Conservation (phyloP, 2,329 filamentous ascomycete genomes). For the Trematosphaeria pertusa region DNA sequence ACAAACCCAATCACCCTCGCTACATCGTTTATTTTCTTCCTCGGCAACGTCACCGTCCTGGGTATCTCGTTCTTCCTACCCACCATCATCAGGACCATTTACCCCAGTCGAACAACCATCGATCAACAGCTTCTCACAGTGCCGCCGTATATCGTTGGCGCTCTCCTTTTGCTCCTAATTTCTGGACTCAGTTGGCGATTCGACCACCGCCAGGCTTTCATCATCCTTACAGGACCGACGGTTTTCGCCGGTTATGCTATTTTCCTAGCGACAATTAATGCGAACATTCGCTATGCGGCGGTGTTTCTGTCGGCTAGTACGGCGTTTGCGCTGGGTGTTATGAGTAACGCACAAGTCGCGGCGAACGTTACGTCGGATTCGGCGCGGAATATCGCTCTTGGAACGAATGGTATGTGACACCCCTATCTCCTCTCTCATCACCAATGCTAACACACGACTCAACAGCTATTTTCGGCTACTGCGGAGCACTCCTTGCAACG, state of each 20-base stretch:
- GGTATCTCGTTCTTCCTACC: slow-evolving; percentile 71
- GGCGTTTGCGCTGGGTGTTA: slow-evolving; percentile 65
- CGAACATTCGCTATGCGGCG: slow-evolving; percentile 66
- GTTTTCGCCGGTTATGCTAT: slow-evolving; percentile 72
- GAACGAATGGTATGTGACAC: slow-evolving; percentile 17
- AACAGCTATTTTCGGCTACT: slow-evolving; percentile 70
- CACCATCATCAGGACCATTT: slow-evolving; percentile 72
- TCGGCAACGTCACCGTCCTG: slow-evolving; percentile 72
- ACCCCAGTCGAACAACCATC: slow-evolving; percentile 61
- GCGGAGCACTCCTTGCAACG: slow-evolving; percentile 69
- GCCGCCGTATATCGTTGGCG: slow-evolving; percentile 70
- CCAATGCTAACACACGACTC: too few species aligned
- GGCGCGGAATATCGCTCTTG: slow-evolving; percentile 52
- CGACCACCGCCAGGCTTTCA: slow-evolving; percentile 64
- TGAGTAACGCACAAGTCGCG: slow-evolving; percentile 69
- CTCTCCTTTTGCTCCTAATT: slow-evolving; percentile 66
- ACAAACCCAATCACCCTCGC: slow-evolving; percentile 65
- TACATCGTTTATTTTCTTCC: slow-evolving; percentile 63
- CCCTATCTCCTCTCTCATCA: too few species aligned
- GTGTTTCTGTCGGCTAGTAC: slow-evolving; percentile 70
- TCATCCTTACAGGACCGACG: slow-evolving; percentile 63
- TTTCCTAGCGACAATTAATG: slow-evolving; percentile 62
- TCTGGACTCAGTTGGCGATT: slow-evolving; percentile 65
- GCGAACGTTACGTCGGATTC: slow-evolving; percentile 76
- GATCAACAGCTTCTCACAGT: slow-evolving; percentile 71